Percentiles rank a stretch among this genome's conserved stretches.
These are phyloP conservation scores for Paxillus involutus DNA, from an alignment of 768 basidiomycete species.

Conservation along the genomic window DNA sequence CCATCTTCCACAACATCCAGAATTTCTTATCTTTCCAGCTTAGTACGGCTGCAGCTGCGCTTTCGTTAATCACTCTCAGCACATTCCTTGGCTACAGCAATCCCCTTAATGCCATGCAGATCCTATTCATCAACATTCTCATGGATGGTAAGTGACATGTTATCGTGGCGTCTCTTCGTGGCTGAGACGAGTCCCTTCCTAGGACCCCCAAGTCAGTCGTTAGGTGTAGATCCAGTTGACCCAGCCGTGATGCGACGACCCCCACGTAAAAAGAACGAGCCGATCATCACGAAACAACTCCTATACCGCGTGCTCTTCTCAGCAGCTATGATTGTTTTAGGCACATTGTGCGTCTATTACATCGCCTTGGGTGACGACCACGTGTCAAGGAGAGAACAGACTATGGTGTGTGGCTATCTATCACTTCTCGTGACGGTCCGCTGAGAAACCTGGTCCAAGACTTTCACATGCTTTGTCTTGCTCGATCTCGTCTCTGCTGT, in stretches of 20 bases:
- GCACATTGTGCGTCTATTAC: conserved; percentile 84
- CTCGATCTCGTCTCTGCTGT: conserved; percentile 94
- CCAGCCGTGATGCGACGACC: conserved; percentile 89
- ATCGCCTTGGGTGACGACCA: conserved; percentile 81
- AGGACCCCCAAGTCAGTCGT: conserved; percentile 93
- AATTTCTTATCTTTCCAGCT: conserved; percentile 97
- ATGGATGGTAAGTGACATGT: conserved; percentile 77
- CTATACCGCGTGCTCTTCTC: conserved; percentile 87
- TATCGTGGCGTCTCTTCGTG: neutral
- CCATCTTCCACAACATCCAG: conserved; percentile 98
- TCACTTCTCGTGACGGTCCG: neutral
- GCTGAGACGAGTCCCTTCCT: conserved; percentile 3
- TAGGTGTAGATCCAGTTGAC: conserved; percentile 96
- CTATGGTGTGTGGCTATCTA: conserved; percentile 67
- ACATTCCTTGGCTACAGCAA: conserved; percentile 89
- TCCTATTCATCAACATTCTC: conserved; percentile 97
- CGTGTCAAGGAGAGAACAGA: conserved; percentile 87
- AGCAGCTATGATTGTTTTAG: conserved; percentile 86
- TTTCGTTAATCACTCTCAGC: conserved; percentile 92
- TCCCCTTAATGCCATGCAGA: conserved; percentile 97
- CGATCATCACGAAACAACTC: conserved; percentile 76
- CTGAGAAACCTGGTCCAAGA: conserved; percentile 47
- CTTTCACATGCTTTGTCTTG: conserved; percentile 96
- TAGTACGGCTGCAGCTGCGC: conserved; percentile 93
- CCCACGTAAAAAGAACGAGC: conserved; percentile 89